Conservation (phyloP, 495 filamentous ascomycete species). For the Aspergillus egyptiacus region DNA sequence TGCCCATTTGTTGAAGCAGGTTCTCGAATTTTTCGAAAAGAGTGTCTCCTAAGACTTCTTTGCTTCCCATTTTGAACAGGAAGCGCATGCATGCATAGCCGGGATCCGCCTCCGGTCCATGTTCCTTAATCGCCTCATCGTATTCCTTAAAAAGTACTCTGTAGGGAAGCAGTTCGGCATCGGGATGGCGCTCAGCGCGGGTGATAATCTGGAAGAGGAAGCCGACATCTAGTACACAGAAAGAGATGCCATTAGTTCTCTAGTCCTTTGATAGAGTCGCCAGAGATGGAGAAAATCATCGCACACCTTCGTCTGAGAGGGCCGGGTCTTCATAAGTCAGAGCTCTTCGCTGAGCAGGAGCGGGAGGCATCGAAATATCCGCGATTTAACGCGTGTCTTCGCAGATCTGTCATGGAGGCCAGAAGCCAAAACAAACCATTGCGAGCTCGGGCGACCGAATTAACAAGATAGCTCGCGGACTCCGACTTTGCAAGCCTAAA, state of each 20-base stretch:
- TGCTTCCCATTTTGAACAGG: conserved; percentile 72
- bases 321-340: conserved; percentile 43
- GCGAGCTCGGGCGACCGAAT: conserved; percentile 24
- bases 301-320: conserved; percentile 60
- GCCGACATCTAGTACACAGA: conserved; percentile 58
- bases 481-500: conserved; percentile 15
- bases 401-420: conserved; percentile 48
- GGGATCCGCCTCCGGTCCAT: conserved; percentile 63
- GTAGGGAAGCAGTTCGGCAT: conserved; percentile 60
- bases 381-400: conserved; percentile 48
- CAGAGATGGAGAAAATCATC: not conserved
- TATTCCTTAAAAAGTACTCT: conserved; percentile 77
- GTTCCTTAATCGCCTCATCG: conserved; percentile 59
- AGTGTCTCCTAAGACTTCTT: conserved; percentile 37
- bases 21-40: conserved; percentile 63
- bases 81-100: conserved; percentile 70
- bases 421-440: conserved; percentile 40
- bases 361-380: conserved; percentile 55
- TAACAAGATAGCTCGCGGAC: conserved; percentile 10
- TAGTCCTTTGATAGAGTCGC: not conserved
- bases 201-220: conserved; percentile 71
- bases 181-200: conserved; percentile 59
- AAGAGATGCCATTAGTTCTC: conserved; percentile 2
- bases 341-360: conserved; percentile 45
- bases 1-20: conserved; percentile 58